A percentile compares a stretch with the other conserved stretches of the same genome.
Evolutionary conservation across 768 basidiomycete species (phyloP).

Genomic region (Polyporus arcularius): DNA sequence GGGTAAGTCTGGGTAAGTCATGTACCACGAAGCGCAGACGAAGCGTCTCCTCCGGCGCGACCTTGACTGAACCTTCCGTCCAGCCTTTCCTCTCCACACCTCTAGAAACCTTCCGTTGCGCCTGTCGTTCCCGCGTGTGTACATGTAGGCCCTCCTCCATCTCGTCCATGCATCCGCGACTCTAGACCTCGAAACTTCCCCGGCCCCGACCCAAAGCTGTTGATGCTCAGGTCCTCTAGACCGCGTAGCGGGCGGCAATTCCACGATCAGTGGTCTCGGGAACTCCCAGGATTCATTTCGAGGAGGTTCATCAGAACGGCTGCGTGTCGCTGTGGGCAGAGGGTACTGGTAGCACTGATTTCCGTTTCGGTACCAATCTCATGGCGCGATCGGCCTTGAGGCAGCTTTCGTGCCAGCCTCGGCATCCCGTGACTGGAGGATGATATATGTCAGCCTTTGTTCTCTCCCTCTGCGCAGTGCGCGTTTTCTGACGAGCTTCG

Average conservation of each 20-base stretch:
- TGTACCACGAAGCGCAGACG: neutral
- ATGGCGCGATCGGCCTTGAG: slow-evolving; percentile 26
- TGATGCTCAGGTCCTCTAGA: slow-evolving; percentile 4
- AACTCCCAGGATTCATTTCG: slow-evolving; percentile 9
- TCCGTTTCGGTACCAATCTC: slow-evolving; percentile 10
- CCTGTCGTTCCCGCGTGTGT: too few relatives aligned
- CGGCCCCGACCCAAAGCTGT: too few relatives aligned
- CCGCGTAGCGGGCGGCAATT: slow-evolving; percentile 8
- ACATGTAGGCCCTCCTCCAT: neutral
- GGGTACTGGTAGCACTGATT: slow-evolving; percentile 18
- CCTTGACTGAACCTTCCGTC: too few relatives aligned
- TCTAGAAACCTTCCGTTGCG: too few relatives aligned
- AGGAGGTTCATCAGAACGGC: slow-evolving; percentile 16
- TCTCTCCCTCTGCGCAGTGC: neutral
- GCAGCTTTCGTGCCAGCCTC: slow-evolving; percentile 12
- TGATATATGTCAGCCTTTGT: slow-evolving; percentile 16
- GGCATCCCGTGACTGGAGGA: slow-evolving; percentile 17
- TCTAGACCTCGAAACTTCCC: neutral
- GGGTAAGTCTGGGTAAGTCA: neutral
- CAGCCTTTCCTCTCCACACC: too few relatives aligned
- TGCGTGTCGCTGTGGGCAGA: slow-evolving; percentile 23
- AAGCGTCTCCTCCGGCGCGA: neutral
- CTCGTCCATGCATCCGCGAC: neutral
- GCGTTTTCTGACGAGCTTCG: slow-evolving; percentile 4
- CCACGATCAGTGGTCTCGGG: slow-evolving; percentile 14